Base-by-base conservation (phyloP, 257 asterid species). In the Jasminum sambac region DNA sequence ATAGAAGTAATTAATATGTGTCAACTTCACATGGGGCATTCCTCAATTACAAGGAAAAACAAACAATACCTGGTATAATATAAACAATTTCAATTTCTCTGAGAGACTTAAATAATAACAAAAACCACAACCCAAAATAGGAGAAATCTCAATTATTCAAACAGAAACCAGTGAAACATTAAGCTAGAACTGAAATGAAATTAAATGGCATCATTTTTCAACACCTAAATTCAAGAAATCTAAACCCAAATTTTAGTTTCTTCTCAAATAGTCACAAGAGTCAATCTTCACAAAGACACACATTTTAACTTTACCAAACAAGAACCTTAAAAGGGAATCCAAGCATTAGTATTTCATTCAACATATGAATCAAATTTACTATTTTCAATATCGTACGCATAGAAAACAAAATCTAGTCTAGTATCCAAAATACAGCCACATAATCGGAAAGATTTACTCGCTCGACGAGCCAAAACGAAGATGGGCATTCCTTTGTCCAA, bases 1-100 rank as follows among this genome's bases (percentile, higher is more conserved):
- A 74, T 79, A 66, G 68, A 71, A 63, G 69, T 69, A 74, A 69
- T 74, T 70, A 72, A 77, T 63, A 65, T 72, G 39, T 60, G 72
- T 74, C 83, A 77, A 72, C 80, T 42, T 60, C 76, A 70, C 80
- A 75, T 69, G 77, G 69, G 82, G 39, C 50, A 25, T 52, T 67
- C 63, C 66, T 66, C 43, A 67, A 43, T 72, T 52, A 66, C 65
- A 81, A 76, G 67, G 75, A 58, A 65, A 70, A 59, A 52, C 71
- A 74, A 76, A 75, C 64, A 71, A 24, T 37, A n/a, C 30, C 42
- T 63, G 23, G 23, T 69, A 59, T 39, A 40, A 37, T 66, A 44
- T 60, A 5, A 59, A 82, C 76, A 81, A 19, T 70, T 69, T 76
- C 81, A 66, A 66, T 69, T 78, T 25, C 23, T 34, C 61, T n/a